Conservation (phyloP, 495 filamentous ascomycete species). For the Lophiostoma macrostomum region DNA sequence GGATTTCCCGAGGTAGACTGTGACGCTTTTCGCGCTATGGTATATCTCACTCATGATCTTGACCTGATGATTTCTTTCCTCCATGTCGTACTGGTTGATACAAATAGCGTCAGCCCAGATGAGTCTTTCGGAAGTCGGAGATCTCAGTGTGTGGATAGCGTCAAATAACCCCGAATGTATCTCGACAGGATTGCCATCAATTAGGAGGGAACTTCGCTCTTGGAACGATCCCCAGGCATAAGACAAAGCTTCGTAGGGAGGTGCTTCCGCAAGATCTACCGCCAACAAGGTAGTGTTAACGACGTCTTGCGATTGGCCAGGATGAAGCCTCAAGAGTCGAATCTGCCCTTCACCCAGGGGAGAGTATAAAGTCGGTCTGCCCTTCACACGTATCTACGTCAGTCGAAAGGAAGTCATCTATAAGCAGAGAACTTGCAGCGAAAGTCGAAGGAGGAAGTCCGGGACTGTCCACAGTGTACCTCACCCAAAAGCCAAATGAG, state of each 20-base stretch:
- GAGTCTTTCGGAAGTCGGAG: background rate
- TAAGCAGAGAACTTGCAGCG: too few relatives aligned
- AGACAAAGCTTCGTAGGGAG: slow-evolving; percentile 2
- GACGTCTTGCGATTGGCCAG: background rate
- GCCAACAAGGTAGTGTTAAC: background rate
- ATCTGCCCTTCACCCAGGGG: too few relatives aligned
- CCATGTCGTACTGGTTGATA: slow-evolving; percentile 12
- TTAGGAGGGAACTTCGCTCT: background rate
- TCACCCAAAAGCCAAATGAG: too few relatives aligned
- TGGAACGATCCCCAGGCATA: slow-evolving; percentile 12
- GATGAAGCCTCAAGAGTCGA: background rate
- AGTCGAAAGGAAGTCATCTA: too few relatives aligned
- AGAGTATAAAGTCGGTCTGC: too few relatives aligned
- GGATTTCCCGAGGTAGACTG: background rate
- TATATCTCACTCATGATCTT: slow-evolving; percentile 8
- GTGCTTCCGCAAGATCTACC: background rate
- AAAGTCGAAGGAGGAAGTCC: too few relatives aligned
- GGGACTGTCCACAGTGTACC: too few relatives aligned
- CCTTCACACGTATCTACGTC: too few relatives aligned
- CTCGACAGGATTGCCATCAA: too few relatives aligned
- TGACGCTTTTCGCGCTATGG: background rate
- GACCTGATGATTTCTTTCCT: slow-evolving; percentile 10
- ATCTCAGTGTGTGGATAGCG: too few relatives aligned
- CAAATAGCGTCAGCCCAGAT: slow-evolving; percentile 14
- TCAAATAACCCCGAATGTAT: too few relatives aligned